Base-by-base conservation (phyloP, 2,329 filamentous ascomycete genomes). In the Colletotrichum sp. region DNA sequence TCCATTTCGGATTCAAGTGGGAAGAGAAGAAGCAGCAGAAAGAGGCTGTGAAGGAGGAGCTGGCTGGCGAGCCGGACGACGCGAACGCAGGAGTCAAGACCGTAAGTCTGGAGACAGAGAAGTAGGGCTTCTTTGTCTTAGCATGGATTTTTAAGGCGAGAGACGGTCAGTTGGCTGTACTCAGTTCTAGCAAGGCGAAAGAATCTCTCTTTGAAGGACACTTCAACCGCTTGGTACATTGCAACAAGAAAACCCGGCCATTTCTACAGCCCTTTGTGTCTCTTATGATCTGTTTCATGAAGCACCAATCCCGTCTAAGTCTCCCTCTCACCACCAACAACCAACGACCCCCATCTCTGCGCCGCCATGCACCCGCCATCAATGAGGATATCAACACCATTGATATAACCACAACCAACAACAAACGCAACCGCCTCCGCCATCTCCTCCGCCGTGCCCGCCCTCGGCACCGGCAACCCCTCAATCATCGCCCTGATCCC, bases 1-100 rank as follows among this genome's bases (percentile, higher is more conserved):
- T 75, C 1, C 73, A 75, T n/a, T 72, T 72, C 12, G 73, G 63
- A 2, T 68, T 75, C 64, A 64, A 65, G 57, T 72, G 69, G 64
- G 73, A 75, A 1, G 32, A 64, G 6, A 75, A 68, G 21, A 72
- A 67, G 57, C 64, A 72, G 63, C 69, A 57, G 14, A 74, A 55
- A 30, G 59, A 66, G 3, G 67, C 68, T 10, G 21, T 68, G 24
- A 77, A 77, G 57, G 57, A 70, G 12, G 57, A 39, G 2, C 12
- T 26, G 8, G 21, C 55, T n/a, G 74, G 64, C 4, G 71, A 74
- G 64, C 69, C 63, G 4, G 63, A 68, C 21, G 24, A 75, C n/a
- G 69, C 63, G 9, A 18, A 72, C n/a, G 30, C 63, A 7, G 63
- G 73, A 6, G 55, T 75, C 26, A 63, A 24, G 39, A 59, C 39